Base-by-base conservation (phyloP, 1,139 yeast species). In the Blastobotrys apis region DNA sequence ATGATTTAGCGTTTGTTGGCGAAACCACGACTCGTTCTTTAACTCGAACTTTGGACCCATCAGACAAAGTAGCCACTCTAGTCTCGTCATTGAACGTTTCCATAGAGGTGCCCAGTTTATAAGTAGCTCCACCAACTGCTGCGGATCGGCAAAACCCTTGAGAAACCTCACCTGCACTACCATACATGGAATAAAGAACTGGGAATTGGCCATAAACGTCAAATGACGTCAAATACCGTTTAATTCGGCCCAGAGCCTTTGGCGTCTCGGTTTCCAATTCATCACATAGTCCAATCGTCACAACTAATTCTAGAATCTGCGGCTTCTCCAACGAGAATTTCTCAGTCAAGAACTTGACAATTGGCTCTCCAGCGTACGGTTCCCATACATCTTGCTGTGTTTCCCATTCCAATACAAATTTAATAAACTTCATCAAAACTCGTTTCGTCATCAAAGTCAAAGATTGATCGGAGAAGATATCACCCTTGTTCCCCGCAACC, bases 141-240 rank as follows among this genome's bases (percentile, higher is more conserved):
- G 98, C 97, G 48, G 95, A 84, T 54, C 99, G 77, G 66, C 97
- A 90, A 64, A 92, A 92, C 1, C 97, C 99, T 68, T 92, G 99
- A 5, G 95, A 81, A 27, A 92, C 72, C 66, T 92, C 99, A 39
- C 97, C 97, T 0, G 95, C 94, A 2, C 96, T 94, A 47, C 98
- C 98, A 65, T 82, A 92, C 70, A 87, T 90, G 48, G 95, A 85
- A 56, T 83, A 82, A 69, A 92, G 73, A 19, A 86, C 94, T 1
- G 98, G 97, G 73, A 92, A 94, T 53, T 81, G 82, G 9, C 98
- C 98, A 64, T 88, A 92, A 9, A 90, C 86, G 55, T 90, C 95
- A 59, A 87, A 80, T n/a, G 96, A 85, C 13, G 79, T 70, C 52
- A 92, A 69, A 60, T 87, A 92, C 47, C 97, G 75, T 62, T 84